Conservation (phyloP, 805 yeast genomes). For the Yamadazyma kitorensis region DNA sequence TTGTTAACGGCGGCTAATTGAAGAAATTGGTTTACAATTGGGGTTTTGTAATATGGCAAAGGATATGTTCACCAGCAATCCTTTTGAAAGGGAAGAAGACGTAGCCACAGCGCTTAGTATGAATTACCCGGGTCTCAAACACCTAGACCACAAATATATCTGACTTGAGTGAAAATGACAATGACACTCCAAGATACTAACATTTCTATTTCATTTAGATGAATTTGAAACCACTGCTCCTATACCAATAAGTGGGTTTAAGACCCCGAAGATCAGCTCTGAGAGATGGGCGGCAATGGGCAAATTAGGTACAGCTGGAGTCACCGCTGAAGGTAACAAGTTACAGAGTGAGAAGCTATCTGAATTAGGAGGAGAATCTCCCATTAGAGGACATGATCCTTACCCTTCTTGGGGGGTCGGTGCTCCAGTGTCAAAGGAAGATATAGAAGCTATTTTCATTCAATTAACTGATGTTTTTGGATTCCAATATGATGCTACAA, state of each 20-base stretch:
- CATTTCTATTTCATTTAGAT: no score
- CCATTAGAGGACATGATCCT: slow-evolving; percentile 38
- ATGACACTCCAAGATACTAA: no score
- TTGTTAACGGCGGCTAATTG: no score
- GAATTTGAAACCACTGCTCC: slow-evolving; percentile 9
- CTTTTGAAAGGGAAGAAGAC: slow-evolving; percentile 1
- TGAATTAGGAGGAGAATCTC: slow-evolving; percentile 5
- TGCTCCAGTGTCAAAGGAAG: slow-evolving; percentile 49
- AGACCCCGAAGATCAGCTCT: slow-evolving; percentile 29
- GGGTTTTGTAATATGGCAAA: slow-evolving; percentile 6
- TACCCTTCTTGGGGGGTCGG: slow-evolving; percentile 53
- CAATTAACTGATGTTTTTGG: slow-evolving; percentile 58
- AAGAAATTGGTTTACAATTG: no score
- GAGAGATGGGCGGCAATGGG: slow-evolving; percentile 30
- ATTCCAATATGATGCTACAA: slow-evolving; percentile 63
- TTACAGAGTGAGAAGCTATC: slow-evolving; percentile 1
- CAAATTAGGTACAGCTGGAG: neutral
- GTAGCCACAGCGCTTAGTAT: slow-evolving; percentile 17
- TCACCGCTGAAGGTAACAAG: neutral
- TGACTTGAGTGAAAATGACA: no score
- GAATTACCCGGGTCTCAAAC: slow-evolving; percentile 11
- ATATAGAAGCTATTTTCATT: slow-evolving; percentile 55
- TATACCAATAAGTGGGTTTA: slow-evolving; percentile 37
- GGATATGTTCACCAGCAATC: slow-evolving; percentile 5
- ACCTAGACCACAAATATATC: neutral